Percentiles rank a stretch among this genome's conserved stretches.
phyloP scores from a whole-genome alignment of 805 yeast species.

The Groenewaldozyma salmanticensis region DNA sequence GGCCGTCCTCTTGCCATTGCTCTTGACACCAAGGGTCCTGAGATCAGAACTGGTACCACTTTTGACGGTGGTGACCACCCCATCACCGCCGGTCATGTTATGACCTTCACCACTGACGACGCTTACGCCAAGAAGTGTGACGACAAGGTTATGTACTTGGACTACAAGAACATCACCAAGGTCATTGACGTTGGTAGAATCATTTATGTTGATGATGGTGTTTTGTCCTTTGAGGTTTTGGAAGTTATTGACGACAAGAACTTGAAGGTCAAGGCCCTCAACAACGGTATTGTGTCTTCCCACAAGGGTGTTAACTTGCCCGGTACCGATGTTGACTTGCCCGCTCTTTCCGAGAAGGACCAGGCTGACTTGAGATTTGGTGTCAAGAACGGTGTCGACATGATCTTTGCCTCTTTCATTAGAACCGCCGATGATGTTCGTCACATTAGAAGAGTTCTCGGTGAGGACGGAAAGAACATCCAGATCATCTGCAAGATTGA shows the following conservation, averaged over 20 bases:
- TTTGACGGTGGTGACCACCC: slow-evolving; percentile 69
- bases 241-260: slow-evolving; percentile 73
- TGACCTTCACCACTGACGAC: slow-evolving; percentile 89
- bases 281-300: slow-evolving; percentile 91
- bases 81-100: slow-evolving; percentile 75
- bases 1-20: slow-evolving; percentile 99
- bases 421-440: slow-evolving; percentile 85
- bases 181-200: slow-evolving; percentile 81
- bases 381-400: slow-evolving; percentile 95
- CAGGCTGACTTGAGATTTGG: slow-evolving; percentile 86
- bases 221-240: slow-evolving; percentile 83
- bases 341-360: slow-evolving; percentile 96
- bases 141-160: slow-evolving; percentile 77
- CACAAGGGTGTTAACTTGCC: slow-evolving; percentile 99
- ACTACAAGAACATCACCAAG: slow-evolving; percentile 93
- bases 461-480: slow-evolving; percentile 93
- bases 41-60: slow-evolving; percentile 98
- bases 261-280: slow-evolving; percentile 78
- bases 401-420: slow-evolving; percentile 97
- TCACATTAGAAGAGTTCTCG: slow-evolving; percentile 87
- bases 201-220: slow-evolving; percentile 97
- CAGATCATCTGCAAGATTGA: slow-evolving; percentile 97
- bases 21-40: slow-evolving; percentile 98
- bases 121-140: slow-evolving; percentile 61
- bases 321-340: slow-evolving; percentile 97